Conservation (phyloP, 768 basidiomycete species). For the Plicaturopsis crispa region DNA sequence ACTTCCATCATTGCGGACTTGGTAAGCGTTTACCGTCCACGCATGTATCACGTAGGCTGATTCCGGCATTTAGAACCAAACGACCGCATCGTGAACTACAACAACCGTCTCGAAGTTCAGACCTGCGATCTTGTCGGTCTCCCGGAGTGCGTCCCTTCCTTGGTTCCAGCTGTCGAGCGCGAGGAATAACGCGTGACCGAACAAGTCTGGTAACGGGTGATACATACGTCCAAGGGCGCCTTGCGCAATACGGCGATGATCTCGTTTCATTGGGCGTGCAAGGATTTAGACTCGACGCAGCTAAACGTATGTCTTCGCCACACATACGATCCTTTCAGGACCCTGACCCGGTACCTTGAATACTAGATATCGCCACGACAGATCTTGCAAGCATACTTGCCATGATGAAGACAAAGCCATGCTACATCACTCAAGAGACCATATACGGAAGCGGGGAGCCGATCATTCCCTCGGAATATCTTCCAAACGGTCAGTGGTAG, state of each 20-base stretch:
- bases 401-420: constrained; percentile 29
- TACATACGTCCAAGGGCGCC: constrained; percentile 40
- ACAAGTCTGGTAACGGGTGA: constrained; percentile 60
- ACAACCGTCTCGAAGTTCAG: constrained; percentile 46
- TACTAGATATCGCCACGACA: constrained; percentile 40
- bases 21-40: too few species aligned
- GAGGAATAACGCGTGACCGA: too few species aligned
- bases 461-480: constrained; percentile 49
- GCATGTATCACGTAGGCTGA: too few species aligned
- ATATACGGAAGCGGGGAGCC: constrained; percentile 35
- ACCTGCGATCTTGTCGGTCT: constrained; percentile 45
- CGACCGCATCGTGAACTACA: constrained; percentile 50
- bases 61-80: too few species aligned
- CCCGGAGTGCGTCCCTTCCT: constrained; percentile 46
- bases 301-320: constrained; percentile 41
- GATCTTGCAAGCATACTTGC: constrained; percentile 50
- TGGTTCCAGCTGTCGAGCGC: background rate
- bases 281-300: constrained; percentile 56
- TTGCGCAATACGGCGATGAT: constrained; percentile 54
- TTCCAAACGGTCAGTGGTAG: too few species aligned
- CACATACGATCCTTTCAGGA: background rate
- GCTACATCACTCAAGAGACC: constrained; percentile 63
- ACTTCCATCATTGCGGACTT: constrained; percentile 35
- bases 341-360: background rate
- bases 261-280: constrained; percentile 54